A percentile compares a stretch with the other conserved stretches of the same genome.
phyloP scores from a whole-genome alignment of 352 stramenopile genomes.

The Thraustochytrium sp. region DNA sequence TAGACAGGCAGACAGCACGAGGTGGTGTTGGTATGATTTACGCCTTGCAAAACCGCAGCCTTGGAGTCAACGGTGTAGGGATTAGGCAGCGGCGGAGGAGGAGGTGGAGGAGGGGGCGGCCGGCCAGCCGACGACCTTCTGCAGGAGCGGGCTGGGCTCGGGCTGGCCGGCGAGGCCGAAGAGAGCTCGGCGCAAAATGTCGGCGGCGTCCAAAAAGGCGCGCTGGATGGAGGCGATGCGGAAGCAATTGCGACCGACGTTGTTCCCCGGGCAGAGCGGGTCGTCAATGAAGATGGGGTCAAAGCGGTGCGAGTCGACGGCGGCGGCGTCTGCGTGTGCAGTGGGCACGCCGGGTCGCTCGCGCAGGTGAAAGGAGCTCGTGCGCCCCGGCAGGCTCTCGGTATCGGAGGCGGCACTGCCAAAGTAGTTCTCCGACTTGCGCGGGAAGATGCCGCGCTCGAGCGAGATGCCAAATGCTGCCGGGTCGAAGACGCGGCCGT shows the following conservation, averaged over 20 bases:
- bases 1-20: too few relatives aligned
- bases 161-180: neutral
- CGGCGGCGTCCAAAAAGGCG: conserved; percentile 36
- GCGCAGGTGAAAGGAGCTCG: conserved; percentile 47
- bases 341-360: neutral
- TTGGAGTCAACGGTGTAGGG: too few relatives aligned
- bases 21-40: too few relatives aligned
- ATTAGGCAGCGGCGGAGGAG: too few relatives aligned
- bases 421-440: conserved; percentile 24
- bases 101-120: neutral
- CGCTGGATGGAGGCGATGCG: conserved; percentile 76
- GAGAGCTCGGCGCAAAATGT: neutral
- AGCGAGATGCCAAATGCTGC: conserved; percentile 3
- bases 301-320: conserved; percentile 78
- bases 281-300: conserved; percentile 91
- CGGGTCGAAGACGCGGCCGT: conserved; percentile 16
- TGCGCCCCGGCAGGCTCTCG: conserved; percentile 12
- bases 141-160: neutral
- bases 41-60: too few relatives aligned
- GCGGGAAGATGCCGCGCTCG: neutral
- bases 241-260: conserved; percentile 91
- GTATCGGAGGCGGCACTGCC: neutral
- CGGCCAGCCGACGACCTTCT: neutral
- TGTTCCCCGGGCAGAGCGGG: conserved; percentile 83
- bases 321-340: neutral